A percentile compares a stretch with the other conserved stretches of the same genome.
Conservation (phyloP, 768 basidiomycete species). For the Boletus pseudopeckii region DNA sequence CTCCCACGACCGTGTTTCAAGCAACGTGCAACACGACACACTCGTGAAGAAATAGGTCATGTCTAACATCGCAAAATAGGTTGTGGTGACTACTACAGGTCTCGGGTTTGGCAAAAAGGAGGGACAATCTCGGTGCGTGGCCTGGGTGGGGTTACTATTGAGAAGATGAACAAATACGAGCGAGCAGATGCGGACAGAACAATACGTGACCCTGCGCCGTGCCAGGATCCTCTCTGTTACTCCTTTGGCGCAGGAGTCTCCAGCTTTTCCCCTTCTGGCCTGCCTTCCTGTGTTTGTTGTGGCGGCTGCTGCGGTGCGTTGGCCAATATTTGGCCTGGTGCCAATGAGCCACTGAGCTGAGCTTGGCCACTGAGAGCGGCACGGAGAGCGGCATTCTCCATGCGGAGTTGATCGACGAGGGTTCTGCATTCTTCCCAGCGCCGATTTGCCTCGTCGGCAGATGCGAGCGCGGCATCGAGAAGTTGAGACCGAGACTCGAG, state of each 20-base stretch:
- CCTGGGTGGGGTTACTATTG: not conserved
- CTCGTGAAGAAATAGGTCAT: not conserved
- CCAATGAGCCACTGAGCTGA: constrained; percentile 33
- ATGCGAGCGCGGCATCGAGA: constrained; percentile 80
- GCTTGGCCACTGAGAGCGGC: constrained; percentile 54
- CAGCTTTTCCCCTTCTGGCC: constrained; percentile 27
- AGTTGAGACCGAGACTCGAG: constrained; percentile 84
- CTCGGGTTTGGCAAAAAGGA: constrained; percentile 1
- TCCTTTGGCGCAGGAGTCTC: constrained; percentile 27
- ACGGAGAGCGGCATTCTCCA: constrained; percentile 77
- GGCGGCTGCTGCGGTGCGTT: constrained; percentile 21
- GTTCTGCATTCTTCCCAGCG: constrained; percentile 91
- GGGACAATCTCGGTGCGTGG: constrained; percentile 12
- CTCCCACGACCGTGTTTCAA: not conserved
- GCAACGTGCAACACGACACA: not conserved
- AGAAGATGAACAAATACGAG: constrained; percentile 4
- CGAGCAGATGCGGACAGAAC: not conserved
- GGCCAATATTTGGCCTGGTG: constrained; percentile 26
- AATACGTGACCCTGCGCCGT: not conserved
- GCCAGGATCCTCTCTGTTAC: not conserved
- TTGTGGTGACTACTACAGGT: constrained; percentile 14
- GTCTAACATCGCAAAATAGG: not conserved
- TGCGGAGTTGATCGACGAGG: constrained; percentile 81
- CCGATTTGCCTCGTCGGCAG: constrained; percentile 83
- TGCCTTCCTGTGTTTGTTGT: constrained; percentile 19